Base-by-base conservation (phyloP, 257 asterid genomes). In the Ophiorrhiza pumila region DNA sequence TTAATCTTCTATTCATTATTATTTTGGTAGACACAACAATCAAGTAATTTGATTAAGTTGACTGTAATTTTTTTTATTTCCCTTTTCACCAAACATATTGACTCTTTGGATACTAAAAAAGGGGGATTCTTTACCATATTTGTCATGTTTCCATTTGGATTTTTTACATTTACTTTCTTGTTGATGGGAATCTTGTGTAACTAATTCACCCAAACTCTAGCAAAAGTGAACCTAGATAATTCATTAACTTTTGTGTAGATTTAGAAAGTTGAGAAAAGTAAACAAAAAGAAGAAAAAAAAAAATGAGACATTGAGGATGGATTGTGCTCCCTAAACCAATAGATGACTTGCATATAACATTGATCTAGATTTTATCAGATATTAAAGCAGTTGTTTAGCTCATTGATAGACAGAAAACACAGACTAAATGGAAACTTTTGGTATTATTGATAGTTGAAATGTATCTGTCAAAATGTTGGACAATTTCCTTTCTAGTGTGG, bases 1-100 rank as follows among this genome's bases (percentile, higher is more conserved):
- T 57, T 75, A 46, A 31, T 11, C 14, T 59, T 14, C 7, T 4
- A 17, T 22, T 2, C 5, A 52, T 20, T 58, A 9, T 23, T 50
- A 23, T 42, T n/a, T 65, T 23, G 37, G 64, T 72, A 39, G 66
- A 25, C 60, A 70, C 17, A 6, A 46, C 14, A 46, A 53, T 70
- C 27, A 42, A 74, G 71, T 67, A 64, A 75, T 69, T 77, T 57
- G 65, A 45, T 50, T 53, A 71, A 77, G 35, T 20, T 79, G 59
- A 78, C 65, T 76, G 68, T 65, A 65, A 50, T 52, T 31, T 74
- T 79, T 59, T 31, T 2, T n/a, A 4, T 39, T n/a, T n/a, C 22
- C 34, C 0, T n/a, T 64, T 77, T 68, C 78, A 74, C 80, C 88
- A 80, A 82, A 80, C 73, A 76, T 74, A 59, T 80, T 78, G 88